Percentiles rank a stretch among this genome's conserved stretches.
Evolutionary conservation across 768 basidiomycete species (phyloP).

Genomic region (Rhizopogon sp.): DNA sequence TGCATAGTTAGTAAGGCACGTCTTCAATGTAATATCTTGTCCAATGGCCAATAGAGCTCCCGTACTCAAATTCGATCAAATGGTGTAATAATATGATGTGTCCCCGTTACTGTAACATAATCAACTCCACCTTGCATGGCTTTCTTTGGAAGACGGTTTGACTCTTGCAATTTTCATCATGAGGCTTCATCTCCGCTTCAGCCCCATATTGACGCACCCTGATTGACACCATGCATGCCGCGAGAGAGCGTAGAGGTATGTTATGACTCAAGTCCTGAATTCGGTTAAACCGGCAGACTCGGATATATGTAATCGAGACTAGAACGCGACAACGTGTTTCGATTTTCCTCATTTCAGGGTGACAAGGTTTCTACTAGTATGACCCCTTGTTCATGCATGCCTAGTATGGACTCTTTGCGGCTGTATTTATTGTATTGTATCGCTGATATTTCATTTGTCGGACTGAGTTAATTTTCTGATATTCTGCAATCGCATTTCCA

Average conservation of each 20-base stretch:
- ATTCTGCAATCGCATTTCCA: neutral
- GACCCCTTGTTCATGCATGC: neutral
- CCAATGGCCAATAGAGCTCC: neutral
- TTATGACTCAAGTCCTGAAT: no score
- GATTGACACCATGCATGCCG: neutral
- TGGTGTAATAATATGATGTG: neutral
- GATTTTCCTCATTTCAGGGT: slow-evolving; percentile 1
- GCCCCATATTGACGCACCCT: neutral
- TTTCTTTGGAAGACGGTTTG: neutral
- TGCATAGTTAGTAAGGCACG: neutral
- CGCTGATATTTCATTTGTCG: neutral
- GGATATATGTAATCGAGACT: neutral
- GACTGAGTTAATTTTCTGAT: neutral
- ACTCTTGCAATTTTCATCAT: neutral
- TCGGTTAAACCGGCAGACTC: neutral
- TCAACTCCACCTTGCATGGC: neutral
- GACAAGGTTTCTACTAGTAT: neutral
- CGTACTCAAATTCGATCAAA: neutral
- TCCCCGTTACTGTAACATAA: neutral
- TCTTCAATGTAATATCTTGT: neutral
- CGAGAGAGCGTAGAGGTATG: no score
- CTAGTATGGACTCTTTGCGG: neutral
- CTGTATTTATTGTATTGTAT: neutral
- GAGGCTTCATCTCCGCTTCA: neutral
- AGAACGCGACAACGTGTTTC: neutral